Base-by-base conservation (phyloP, 306 rosid genomes). In the Malus fusca region DNA sequence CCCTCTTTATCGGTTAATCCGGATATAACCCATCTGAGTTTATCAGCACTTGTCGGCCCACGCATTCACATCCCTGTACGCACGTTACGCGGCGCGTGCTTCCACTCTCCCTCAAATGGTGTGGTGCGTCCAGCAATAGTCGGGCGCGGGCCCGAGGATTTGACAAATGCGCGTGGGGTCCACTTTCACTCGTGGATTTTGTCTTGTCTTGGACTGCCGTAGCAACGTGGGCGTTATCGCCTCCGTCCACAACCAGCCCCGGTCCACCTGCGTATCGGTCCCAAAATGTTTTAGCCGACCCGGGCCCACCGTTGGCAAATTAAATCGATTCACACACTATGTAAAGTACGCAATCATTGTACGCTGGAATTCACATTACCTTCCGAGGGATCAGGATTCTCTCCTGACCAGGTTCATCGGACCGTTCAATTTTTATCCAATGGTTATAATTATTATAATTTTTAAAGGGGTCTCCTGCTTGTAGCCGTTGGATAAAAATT, bases 201-300 rank as follows among this genome's bases (percentile, higher is more conserved):
- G 33, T 73, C 63, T 8, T 15, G 65, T 46, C 19, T 15, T 4
- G 65, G 26, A 70, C 18, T 55, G 44, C 77, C 71, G 46, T 31
- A 35, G 61, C 74, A 69, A 46, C 76, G 61, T 72, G 80, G 80
- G 72, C 40, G 42, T 5, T 77, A 78, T 63, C 44, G 30, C 33
- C 65, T 72, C 78, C 44, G 71, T 77, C 88, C 81, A 87, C 82
- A 76, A 55, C 2, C 52, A 75, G 33, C 42, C 64, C 51, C 69
- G 73, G 68, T 46, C 68, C 65, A 60, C 64, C 62, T 71, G 4
- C 37, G 70, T 58, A 76, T 76, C 71, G 82, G 75, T 15, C 83
- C 78, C 58, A 1, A 6, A 25, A 12, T 26, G 6, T 15, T 18
- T 25, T 31, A 15, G 53, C 75, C 71, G 67, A 59, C 71, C 12